phyloP scores from a whole-genome alignment of 306 rosid genomes.

The Vigna unguiculata region DNA sequence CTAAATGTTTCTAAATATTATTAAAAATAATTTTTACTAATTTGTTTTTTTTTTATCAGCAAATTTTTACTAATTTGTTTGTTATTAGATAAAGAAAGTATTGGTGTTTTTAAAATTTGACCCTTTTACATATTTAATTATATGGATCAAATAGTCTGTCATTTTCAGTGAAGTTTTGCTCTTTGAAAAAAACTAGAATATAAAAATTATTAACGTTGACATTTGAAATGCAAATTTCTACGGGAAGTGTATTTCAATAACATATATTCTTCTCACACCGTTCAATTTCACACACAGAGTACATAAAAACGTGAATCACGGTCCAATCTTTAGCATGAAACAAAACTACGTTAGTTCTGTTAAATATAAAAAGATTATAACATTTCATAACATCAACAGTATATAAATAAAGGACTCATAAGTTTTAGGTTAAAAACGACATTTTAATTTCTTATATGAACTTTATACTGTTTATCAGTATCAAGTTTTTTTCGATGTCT shows the following conservation, averaged over 20 bases:
- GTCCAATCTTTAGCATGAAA: not conserved
- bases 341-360: not conserved
- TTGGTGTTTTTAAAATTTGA: not conserved
- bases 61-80: not conserved
- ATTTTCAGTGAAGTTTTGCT: not conserved
- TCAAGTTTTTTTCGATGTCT: too few relatives aligned
- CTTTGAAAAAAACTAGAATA: not conserved
- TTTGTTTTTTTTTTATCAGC: too few relatives aligned
- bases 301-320: slow-evolving; percentile 28
- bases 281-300: slow-evolving; percentile 15
- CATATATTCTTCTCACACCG: not conserved
- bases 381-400: too few relatives aligned
- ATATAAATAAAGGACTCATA: too few relatives aligned
- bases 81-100: not conserved
- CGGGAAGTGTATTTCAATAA: not conserved
- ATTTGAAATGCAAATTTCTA: slow-evolving; percentile 10
- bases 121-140: not conserved
- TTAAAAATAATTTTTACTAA: not conserved
- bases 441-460: too few relatives aligned
- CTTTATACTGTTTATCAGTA: too few relatives aligned
- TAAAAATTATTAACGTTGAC: slow-evolving; percentile 34
- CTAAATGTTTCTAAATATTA: not conserved
- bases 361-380: not conserved
- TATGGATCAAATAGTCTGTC: not conserved
- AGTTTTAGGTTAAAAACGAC: too few relatives aligned